Evolutionary conservation across 2,329 filamentous ascomycete genomes (phyloP), one percentile per base, ranked within the genome.

Genomic region (Arthrobotrys conoides): DNA sequence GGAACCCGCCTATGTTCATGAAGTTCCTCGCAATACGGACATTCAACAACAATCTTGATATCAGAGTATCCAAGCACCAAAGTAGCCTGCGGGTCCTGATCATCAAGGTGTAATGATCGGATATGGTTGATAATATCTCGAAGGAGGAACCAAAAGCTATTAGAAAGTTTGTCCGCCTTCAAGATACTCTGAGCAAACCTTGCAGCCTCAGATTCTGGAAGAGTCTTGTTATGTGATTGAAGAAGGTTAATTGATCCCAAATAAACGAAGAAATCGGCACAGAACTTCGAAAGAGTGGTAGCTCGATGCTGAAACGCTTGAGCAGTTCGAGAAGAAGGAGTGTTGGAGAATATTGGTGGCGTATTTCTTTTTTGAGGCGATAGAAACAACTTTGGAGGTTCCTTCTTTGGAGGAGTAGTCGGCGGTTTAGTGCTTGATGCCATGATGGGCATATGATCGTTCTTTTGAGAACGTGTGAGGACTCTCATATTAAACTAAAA

Each of bases 1-100:
- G 67, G 41, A 24, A 78, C 53, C 16, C 68, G 9, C 33, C 55
- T 27, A 18, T 78, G 75, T 18, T 72, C 68, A 49, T 78, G 75
- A 14, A 68, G 14, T 6, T 78, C 63, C 16, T 72, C 68, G 46
- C 75, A 78, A 24, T 72, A 78, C 20, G 75, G 75, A 59, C 75
- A 78, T 48, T 72, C 36, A n/a, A 78, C 30, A 1, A 78, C 55
- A 49, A 78, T 49, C 24, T 78, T 71, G n/a, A 57, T 57, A n/a
- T 65, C 51, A 48, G 68, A 72, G 20, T 78, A 78, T 1, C 68
- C 75, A 1, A 72, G 41, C 3, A 78, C 68, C 16, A 78, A 55
- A 0, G 68, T 78, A 0, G 75, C 33, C 33, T 64, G 53, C 5
- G 75, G 68, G 27, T 69, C 75, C 24, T 64, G 53, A 5, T 49